Evolutionary conservation across 2,329 filamentous ascomycete genomes (phyloP), one percentile per base, ranked within the genome.

Genomic region (Colletotrichum neosansevieriae): DNA sequence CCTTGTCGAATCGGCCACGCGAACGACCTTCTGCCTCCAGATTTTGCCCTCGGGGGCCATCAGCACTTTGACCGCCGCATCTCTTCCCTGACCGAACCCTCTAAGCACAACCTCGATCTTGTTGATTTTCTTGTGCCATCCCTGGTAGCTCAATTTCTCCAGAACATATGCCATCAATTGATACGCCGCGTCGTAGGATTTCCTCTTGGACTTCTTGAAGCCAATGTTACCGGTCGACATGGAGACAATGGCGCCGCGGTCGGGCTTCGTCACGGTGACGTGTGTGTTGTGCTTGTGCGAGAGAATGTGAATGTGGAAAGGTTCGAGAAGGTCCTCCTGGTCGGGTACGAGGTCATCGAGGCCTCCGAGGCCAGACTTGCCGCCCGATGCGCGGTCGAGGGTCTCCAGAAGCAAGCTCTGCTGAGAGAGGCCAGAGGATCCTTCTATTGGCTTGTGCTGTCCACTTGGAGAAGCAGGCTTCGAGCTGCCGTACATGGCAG

Each of bases 231-330:
- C 96, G 67, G 91, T 88, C 2, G 92, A 92, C 73, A 97, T 80
- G 12, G 91, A 94, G 71, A 99, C 85, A 72, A 98, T 87, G 32
- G 93, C 88, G 71, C 93, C 88, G 54, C 91, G 87, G 78, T 94
- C 90, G 32, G 96, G 94, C 75, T 91, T 90, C 21, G 94, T 93
- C 72, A 98, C 88, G 1, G 94, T 98, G 75, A 99, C 88, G 80
- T 98, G 94, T 19, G 93, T 96, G 83, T 99, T 99, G 87, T 98
- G 96, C 82, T 94, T 97, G 78, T 92, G 91, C 32, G 92, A 83
- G 81, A 89, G 95, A 78, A 99, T 85, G 82, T 97, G 93, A 71
- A 99, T 86, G 78, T 97, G 94, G 83, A 94, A 94, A 2, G 92
- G 91, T 76, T 92, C 87, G 42, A 82, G 71, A 13, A 78, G 73